phyloP scores from a whole-genome alignment of 148 eudicot species.

The Rheum nobile region DNA sequence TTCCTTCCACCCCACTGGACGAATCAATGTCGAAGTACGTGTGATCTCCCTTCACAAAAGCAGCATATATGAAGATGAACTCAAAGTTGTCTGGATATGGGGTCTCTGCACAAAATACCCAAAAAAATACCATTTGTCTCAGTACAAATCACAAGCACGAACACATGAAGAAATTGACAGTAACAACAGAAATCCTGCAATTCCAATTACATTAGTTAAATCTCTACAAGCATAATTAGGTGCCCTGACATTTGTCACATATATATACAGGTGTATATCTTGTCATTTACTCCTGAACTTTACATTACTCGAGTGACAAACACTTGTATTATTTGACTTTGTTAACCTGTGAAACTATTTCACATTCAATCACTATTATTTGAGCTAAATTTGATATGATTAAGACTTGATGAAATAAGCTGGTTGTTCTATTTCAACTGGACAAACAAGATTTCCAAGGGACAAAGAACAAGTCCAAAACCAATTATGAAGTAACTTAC shows the following conservation, averaged over 20 bases:
- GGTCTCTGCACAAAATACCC: slow-evolving; percentile 37
- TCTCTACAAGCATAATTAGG: neutral
- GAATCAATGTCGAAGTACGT: slow-evolving; percentile 56
- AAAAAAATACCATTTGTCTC: neutral
- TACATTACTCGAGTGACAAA: neutral
- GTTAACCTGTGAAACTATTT: neutral
- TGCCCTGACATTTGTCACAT: neutral
- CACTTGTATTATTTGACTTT: neutral
- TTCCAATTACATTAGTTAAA: neutral
- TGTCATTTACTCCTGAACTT: too few relatives aligned
- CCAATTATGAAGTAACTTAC: neutral
- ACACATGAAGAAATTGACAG: neutral
- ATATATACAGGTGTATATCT: neutral
- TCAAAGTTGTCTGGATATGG: slow-evolving; percentile 52
- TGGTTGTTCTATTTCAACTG: neutral
- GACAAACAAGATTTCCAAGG: neutral
- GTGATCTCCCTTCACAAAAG: slow-evolving; percentile 77
- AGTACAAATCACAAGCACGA: neutral
- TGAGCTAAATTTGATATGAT: too few relatives aligned
- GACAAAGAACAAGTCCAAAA: neutral
- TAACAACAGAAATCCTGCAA: neutral
- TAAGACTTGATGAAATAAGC: neutral
- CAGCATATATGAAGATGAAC: slow-evolving; percentile 52
- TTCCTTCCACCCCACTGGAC: slow-evolving; percentile 60
- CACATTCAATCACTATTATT: neutral